These are phyloP conservation scores for Aureobasidium zeae DNA, from an alignment of 2,329 filamentous ascomycete genomes.

Conservation along the genomic window DNA sequence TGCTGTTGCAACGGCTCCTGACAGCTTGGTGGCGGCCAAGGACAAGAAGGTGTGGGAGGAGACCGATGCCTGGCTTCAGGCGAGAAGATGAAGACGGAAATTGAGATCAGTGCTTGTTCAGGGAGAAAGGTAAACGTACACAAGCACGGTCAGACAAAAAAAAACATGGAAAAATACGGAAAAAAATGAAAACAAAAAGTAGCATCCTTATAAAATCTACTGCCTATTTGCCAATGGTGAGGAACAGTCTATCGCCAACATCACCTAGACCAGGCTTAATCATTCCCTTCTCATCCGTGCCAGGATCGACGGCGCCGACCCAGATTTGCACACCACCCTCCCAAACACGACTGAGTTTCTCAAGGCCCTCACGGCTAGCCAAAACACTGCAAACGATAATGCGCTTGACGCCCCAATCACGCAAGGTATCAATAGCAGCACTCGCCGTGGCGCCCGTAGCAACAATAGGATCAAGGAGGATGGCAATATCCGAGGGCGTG, in stretches of 20 bases:
- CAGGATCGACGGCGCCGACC: slow-evolving; percentile 68
- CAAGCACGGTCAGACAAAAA: not conserved
- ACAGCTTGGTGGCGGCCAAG: slow-evolving; percentile 35
- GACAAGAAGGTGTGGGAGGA: slow-evolving; percentile 46
- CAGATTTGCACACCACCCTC: slow-evolving; percentile 68
- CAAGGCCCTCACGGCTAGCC: slow-evolving; percentile 61
- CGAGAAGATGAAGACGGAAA: slow-evolving; percentile 12
- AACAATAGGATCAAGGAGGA: slow-evolving; percentile 85
- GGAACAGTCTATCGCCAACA: slow-evolving; percentile 79
- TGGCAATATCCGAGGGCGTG: slow-evolving; percentile 54
- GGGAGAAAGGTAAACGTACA: not conserved
- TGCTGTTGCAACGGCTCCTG: slow-evolving; percentile 47
- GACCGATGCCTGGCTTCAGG: slow-evolving; percentile 14
- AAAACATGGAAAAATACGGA: not conserved
- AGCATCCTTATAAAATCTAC: too few relatives aligned
- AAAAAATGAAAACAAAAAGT: slow-evolving; percentile 4
- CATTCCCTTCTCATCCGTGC: slow-evolving; percentile 73
- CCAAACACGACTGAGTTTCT: slow-evolving; percentile 66
- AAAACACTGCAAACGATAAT: slow-evolving; percentile 70
- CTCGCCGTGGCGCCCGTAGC: slow-evolving; percentile 85
- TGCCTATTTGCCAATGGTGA: slow-evolving; percentile 71
- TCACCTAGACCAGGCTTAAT: slow-evolving; percentile 84
- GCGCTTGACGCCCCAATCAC: slow-evolving; percentile 81
- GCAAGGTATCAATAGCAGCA: slow-evolving; percentile 79
- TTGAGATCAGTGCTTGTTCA: not conserved